Conservation (phyloP, 495 filamentous ascomycete species). For the Astrothelium subdiscretum region DNA sequence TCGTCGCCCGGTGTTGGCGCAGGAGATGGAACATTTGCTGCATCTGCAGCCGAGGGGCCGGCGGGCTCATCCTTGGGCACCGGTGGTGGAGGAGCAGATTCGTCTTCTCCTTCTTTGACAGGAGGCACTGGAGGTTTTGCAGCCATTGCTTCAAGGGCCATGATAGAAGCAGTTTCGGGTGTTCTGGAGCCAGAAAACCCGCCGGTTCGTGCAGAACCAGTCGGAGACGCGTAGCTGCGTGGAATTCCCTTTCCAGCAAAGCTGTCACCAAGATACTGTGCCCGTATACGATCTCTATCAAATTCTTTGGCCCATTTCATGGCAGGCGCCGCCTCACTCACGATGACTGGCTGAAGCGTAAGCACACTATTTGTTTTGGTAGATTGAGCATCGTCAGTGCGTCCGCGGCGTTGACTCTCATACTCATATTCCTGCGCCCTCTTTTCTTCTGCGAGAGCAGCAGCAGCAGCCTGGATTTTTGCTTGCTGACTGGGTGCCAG, state of each 20-base stretch:
- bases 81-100: conserved; percentile 5
- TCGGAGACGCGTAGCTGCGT: neutral
- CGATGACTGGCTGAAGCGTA: conserved; percentile 73
- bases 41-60: neutral
- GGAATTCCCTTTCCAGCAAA: conserved; percentile 49
- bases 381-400: conserved; percentile 39
- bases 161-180: neutral
- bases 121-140: neutral
- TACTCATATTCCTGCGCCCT: conserved; percentile 42
- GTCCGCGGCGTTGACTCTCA: conserved; percentile 25
- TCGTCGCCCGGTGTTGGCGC: neutral
- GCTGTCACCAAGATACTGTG: conserved; percentile 64
- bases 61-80: conserved; percentile 8
- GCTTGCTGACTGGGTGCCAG: conserved; percentile 88
- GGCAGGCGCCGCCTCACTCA: conserved; percentile 80
- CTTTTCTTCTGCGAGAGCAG: conserved; percentile 54
- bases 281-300: conserved; percentile 72
- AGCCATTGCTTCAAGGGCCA: neutral
- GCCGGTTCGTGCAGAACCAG: neutral
- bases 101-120: neutral
- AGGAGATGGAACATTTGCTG: neutral
- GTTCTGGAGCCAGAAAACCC: neutral
- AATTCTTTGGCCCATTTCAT: conserved; percentile 93
- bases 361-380: conserved; percentile 85
- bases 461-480: conserved; percentile 79